Base-by-base conservation (phyloP, 768 basidiomycete species). In the Amanita rubescens region DNA sequence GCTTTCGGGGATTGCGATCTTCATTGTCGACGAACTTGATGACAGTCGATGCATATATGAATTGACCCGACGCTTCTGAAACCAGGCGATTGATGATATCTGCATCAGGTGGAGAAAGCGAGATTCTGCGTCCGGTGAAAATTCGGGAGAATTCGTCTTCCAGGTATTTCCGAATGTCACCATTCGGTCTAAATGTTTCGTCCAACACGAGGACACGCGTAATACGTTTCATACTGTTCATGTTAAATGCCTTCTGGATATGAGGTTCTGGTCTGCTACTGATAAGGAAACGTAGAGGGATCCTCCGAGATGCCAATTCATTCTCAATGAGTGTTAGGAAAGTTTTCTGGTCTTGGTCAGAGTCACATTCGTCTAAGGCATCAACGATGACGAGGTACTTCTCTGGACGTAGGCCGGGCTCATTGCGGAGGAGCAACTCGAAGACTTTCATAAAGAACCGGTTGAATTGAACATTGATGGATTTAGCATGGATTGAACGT, bases 11-110 rank as follows among this genome's bases (percentile, higher is more conserved):
- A 20, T 44, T 22, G 20, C 15, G 5, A 14, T 44, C 22, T 14
- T 11, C 22, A 14, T 24, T 15, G 22, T 25, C 22, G 24, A 44
- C 3, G 25, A 44, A 44, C 22, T 44, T 25, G 25, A 44, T 5
- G 52, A 66, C 61, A 1, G 66, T 63, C 20, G 65, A 37, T 1
- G 65, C 57, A 43, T 64, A 64, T 10, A 65, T 62, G 45, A 67
- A 67, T 9, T 65, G 57, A 1, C 65, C 61, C 0, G 57, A 55
- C 0, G 65, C 20, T 27, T 24, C 22, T 17, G 43, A 14, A 15
- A 27, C 43, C 3, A 44, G 25, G 10, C n/a, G 20, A 7, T 44
- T 52, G 32, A 58, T 59, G 4, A 49, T 5, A 9, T 20, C 6
- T 10, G 10, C 41, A 19, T 19, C 17, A 11, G 17, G n/a, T n/a